Evolutionary conservation across 768 basidiomycete species (phyloP), one percentile per base, ranked within the genome.

Genomic region (Mrakia blollopis): DNA sequence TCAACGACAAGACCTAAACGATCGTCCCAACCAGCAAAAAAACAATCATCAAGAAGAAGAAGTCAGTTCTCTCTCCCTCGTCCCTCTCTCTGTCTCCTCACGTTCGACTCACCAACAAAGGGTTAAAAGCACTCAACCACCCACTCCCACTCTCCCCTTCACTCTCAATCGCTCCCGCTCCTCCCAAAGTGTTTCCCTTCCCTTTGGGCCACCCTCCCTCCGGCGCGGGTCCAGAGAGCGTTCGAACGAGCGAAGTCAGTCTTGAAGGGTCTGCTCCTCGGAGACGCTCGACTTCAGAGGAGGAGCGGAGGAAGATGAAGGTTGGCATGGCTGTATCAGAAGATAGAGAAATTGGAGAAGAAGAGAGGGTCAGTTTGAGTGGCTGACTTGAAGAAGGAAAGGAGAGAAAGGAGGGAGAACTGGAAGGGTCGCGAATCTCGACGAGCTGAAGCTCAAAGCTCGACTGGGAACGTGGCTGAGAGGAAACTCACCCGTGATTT

Each of bases 191-290:
- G 54, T 77, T 60, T 10, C 76, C 76, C 25, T 44, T 44, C 21
- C 54, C 44, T 25, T 47, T 72, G 28, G 76, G 76, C 76, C 76
- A 77, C n/a, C 76, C 76, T 60, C 76, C 76, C 23, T 44, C 61
- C 2, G 73, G 73, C 5, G 73, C 44, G 23, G 73, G 62, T 35
- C 71, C 71, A 16, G 60, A 6, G 35, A 72, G 50, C 10, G 71
- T 61, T 30, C n/a, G n/a, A 37, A 77, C 71, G 35, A 77, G 76
- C 28, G 71, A 50, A 23, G 76, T 39, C 35, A 77, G 76, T n/a
- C 52, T 62, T 5, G 70, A 67, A 8, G 76, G 76, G 61, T 77
- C 70, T 14, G 76, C 76, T 8, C 76, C 76, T 13, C 72, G 70
- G 47, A 77, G 74, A n/a, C 44, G 41, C 8, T 74, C 73, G 44